Conservation (phyloP, 2,329 filamentous ascomycete genomes). For the Shiraia sp. region DNA sequence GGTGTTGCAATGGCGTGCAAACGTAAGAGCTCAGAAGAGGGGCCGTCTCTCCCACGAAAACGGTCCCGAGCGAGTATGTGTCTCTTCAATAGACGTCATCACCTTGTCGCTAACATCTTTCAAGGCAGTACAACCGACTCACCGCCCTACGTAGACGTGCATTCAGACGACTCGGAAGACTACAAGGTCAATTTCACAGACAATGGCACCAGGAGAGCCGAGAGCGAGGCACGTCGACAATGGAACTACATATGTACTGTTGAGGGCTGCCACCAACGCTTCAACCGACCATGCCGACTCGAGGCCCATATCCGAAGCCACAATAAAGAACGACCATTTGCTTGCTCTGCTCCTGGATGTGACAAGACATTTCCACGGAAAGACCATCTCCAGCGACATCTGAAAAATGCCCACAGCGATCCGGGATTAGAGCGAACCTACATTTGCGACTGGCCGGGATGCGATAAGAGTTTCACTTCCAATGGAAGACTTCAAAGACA, state of each 20-base stretch:
- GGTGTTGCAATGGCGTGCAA: conserved; percentile 30
- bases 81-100: conserved; percentile 6
- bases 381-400: conserved; percentile 83
- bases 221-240: conserved; percentile 56
- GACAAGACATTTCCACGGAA: conserved; percentile 83
- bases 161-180: conserved; percentile 30
- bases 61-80: conserved; percentile 30
- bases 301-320: conserved; percentile 79
- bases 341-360: conserved; percentile 71
- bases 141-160: conserved; percentile 16
- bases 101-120: no score
- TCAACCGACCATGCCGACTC: conserved; percentile 83
- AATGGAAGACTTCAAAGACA: conserved; percentile 78
- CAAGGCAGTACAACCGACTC: no score
- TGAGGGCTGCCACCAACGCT: conserved; percentile 76
- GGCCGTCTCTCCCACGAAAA: conserved; percentile 18
- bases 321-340: conserved; percentile 79
- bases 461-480: conserved; percentile 80
- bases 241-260: conserved; percentile 80
- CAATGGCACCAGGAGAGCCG: conserved; percentile 30
- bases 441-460: conserved; percentile 71
- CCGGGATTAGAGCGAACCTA: conserved; percentile 64
- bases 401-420: conserved; percentile 76
- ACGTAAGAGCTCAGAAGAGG: conserved; percentile 24
- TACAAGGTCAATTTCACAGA: conserved; percentile 32